Percentiles rank a stretch among this genome's conserved stretches.
These are phyloP conservation scores for Crithidia bombi DNA, from an alignment of 208 protist genomes.

Conservation along the genomic window DNA sequence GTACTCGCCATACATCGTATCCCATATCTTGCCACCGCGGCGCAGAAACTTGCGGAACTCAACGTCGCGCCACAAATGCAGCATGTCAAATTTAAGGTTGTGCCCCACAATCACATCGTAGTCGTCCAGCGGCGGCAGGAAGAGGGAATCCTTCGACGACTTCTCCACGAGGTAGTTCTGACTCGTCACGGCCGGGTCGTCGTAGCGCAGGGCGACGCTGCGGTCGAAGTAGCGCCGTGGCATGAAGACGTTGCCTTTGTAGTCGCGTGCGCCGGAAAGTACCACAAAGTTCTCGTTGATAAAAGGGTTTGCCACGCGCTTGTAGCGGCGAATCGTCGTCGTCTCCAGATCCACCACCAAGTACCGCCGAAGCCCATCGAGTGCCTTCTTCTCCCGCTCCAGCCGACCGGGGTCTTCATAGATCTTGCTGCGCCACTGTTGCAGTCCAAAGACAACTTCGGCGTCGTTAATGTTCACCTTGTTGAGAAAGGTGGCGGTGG, in stretches of 20 bases:
- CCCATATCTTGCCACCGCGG: conserved; percentile 91
- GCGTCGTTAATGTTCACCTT: conserved; percentile 88
- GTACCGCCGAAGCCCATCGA: conserved; percentile 68
- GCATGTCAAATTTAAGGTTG: conserved; percentile 94
- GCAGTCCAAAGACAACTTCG: conserved; percentile 87
- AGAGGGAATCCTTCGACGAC: conserved; percentile 82
- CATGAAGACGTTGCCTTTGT: conserved; percentile 90
- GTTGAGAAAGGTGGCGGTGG: conserved; percentile 81
- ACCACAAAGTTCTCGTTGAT: conserved; percentile 91
- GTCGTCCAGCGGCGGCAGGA: conserved; percentile 87
- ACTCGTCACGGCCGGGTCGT: conserved; percentile 71
- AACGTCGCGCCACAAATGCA: conserved; percentile 87
- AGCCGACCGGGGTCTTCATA: conserved; percentile 83
- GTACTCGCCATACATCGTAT: conserved; percentile 95
- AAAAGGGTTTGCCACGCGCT: conserved; percentile 92
- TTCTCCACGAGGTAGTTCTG: conserved; percentile 72
- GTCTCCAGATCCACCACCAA: conserved; percentile 92
- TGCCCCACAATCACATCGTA: conserved; percentile 93
- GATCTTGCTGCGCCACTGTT: conserved; percentile 88
- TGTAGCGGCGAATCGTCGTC: conserved; percentile 87
- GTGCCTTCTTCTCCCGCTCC: conserved; percentile 68
- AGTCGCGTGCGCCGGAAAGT: conserved; percentile 86
- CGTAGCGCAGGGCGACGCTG: conserved; percentile 78
- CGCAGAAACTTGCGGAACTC: conserved; percentile 86
- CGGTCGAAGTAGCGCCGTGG: conserved; percentile 82